phyloP scores from a whole-genome alignment of 2,329 filamentous ascomycete genomes.

The Pezicula rhizophila region DNA sequence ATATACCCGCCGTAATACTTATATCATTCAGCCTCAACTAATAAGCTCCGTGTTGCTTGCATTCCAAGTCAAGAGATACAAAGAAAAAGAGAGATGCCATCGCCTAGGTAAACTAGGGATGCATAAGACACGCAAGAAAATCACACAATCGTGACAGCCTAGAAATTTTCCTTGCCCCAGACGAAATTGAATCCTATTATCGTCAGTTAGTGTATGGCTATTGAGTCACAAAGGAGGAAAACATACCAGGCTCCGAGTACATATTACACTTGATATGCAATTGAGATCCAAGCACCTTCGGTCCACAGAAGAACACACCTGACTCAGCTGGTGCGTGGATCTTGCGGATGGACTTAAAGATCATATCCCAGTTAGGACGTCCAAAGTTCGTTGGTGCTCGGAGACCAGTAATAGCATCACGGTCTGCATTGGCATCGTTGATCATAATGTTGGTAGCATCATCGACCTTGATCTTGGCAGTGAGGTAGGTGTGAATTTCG shows the following conservation, averaged over 20 bases:
- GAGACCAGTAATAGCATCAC: conserved; percentile 78
- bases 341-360: conserved; percentile 77
- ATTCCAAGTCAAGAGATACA: no score
- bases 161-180: conserved; percentile 48
- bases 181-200: conserved; percentile 24
- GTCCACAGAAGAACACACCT: conserved; percentile 81
- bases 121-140: no score
- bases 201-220: conserved; percentile 5
- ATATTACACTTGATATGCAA: conserved; percentile 83
- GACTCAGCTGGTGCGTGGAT: conserved; percentile 68
- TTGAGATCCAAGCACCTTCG: conserved; percentile 69
- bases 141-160: conserved; percentile 12
- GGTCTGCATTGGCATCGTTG: conserved; percentile 79
- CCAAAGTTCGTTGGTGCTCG: conserved; percentile 81
- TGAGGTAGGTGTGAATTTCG: conserved; percentile 85
- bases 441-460: conserved; percentile 91
- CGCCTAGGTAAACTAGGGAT: no score
- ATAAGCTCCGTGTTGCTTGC: no score
- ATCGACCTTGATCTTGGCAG: conserved; percentile 78
- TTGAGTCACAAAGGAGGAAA: conserved; percentile 19
- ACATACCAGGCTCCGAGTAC: conserved; percentile 76
- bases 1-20: no score
- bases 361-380: conserved; percentile 84
- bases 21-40: no score
- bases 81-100: no score